A percentile compares a stretch with the other conserved stretches of the same genome.
Conservation (phyloP, 2,329 filamentous ascomycete genomes). For the Chrysoporthe puriensis region DNA sequence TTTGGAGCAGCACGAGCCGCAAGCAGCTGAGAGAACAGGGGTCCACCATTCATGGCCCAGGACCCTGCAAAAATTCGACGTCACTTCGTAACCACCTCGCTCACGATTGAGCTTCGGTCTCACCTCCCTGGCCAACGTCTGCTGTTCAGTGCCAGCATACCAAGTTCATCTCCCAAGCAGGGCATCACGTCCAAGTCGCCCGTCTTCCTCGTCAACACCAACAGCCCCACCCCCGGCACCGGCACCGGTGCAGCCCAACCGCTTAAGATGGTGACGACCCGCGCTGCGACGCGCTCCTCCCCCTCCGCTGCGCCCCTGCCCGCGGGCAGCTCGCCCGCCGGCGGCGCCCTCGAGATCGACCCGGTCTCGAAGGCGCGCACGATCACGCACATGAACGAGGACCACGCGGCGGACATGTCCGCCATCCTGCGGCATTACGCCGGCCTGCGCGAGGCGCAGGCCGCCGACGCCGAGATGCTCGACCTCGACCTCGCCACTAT, state of each 20-base stretch:
- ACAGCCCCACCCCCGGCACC: too few species aligned
- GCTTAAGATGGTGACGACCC: slow-evolving; percentile 24
- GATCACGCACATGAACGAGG: slow-evolving; percentile 83
- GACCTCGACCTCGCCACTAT: slow-evolving; percentile 69
- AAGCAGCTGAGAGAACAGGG: too few species aligned
- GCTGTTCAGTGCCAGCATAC: too few species aligned
- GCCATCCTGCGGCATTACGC: slow-evolving; percentile 78
- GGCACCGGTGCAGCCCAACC: neutral
- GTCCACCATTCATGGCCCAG: too few species aligned
- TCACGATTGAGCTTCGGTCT: too few species aligned
- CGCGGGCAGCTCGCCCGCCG: slow-evolving; percentile 3
- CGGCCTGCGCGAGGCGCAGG: slow-evolving; percentile 50
- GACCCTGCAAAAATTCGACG: neutral
- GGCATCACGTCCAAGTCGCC: too few species aligned
- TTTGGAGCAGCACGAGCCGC: too few species aligned
- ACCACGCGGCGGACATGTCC: slow-evolving; percentile 75
- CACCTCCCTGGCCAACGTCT: too few species aligned
- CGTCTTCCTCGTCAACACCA: neutral
- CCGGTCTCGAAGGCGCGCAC: slow-evolving; percentile 42
- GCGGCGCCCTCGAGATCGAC: slow-evolving; percentile 25
- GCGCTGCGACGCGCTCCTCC: slow-evolving; percentile 24
- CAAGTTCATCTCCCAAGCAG: neutral
- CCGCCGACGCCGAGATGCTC: slow-evolving; percentile 53
- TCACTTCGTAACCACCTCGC: neutral
- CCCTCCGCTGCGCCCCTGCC: neutral